Percentiles rank a stretch among this genome's conserved stretches.
phyloP scores from a whole-genome alignment of 768 basidiomycete genomes.

The Megacollybia marginata region DNA sequence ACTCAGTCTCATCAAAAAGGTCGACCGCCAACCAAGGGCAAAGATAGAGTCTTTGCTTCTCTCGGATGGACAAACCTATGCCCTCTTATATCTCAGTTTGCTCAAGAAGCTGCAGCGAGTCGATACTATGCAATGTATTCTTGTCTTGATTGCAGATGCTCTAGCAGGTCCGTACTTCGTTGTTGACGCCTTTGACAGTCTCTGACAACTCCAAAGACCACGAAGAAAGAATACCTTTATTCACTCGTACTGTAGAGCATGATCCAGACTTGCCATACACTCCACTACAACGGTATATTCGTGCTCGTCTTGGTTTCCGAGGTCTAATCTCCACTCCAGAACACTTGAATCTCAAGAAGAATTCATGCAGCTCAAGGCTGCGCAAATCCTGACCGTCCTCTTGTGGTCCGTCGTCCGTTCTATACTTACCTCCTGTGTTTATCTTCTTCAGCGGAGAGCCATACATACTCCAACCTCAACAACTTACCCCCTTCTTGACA shows the following conservation, averaged over 20 bases:
- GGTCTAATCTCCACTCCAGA: conserved; percentile 29
- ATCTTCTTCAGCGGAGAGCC: conserved; percentile 37
- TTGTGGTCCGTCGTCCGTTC: conserved; percentile 47
- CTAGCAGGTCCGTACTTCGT: conserved; percentile 50
- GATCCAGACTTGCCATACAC: conserved; percentile 77
- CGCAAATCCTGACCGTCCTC: conserved; percentile 82
- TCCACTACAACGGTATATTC: conserved; percentile 63
- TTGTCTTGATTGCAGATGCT: conserved; percentile 86
- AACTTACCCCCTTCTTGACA: conserved; percentile 54
- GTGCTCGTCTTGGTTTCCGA: background rate
- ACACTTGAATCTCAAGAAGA: conserved; percentile 84
- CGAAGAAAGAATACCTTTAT: conserved; percentile 78
- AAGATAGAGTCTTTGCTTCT: conserved; percentile 72
- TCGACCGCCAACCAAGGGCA: conserved; percentile 72
- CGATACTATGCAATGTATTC: conserved; percentile 82
- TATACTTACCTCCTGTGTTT: conserved; percentile 2
- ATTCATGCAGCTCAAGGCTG: conserved; percentile 87
- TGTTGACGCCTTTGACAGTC: background rate
- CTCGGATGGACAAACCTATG: conserved; percentile 79
- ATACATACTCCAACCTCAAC: conserved; percentile 37
- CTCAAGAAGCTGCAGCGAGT: conserved; percentile 78
- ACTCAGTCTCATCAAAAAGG: conserved; percentile 79
- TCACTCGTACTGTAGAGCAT: conserved; percentile 49
- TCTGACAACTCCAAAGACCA: conserved; percentile 46
- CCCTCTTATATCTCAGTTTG: conserved; percentile 81